A percentile compares a stretch with the other conserved stretches of the same genome.
Evolutionary conservation across 2,329 filamentous ascomycete species (phyloP).

Genomic region (Celoporthe dispersa): DNA sequence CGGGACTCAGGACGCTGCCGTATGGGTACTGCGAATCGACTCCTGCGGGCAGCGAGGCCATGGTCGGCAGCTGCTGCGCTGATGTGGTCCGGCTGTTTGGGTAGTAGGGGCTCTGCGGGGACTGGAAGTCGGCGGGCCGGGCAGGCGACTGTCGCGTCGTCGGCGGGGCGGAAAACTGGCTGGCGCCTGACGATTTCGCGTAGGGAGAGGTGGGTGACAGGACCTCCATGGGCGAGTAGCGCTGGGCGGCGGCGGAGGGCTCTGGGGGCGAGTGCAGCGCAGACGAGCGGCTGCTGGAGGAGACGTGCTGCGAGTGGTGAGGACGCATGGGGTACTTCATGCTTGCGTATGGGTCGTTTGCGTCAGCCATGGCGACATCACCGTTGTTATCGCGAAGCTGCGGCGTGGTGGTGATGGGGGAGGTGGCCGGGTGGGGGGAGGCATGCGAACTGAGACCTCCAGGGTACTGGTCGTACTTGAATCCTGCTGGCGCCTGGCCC

Average conservation of each 20-base stretch:
- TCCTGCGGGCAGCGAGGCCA: slow-evolving; percentile 69
- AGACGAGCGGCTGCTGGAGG: slow-evolving; percentile 48
- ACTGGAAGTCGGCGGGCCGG: slow-evolving; percentile 65
- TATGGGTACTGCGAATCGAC: slow-evolving; percentile 73
- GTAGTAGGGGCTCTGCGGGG: slow-evolving; percentile 42
- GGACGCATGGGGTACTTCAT: slow-evolving; percentile 85
- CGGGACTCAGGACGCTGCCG: slow-evolving; percentile 68
- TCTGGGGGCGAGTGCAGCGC: slow-evolving; percentile 77
- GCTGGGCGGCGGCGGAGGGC: slow-evolving; percentile 81
- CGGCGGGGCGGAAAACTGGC: slow-evolving; percentile 57
- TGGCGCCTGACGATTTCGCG: slow-evolving; percentile 56
- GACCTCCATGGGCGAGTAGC: slow-evolving; percentile 95
- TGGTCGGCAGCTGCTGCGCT: slow-evolving; percentile 77
- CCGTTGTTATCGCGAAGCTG: slow-evolving; percentile 73
- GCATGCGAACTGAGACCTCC: slow-evolving; percentile 44
- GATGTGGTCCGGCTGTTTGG: slow-evolving; percentile 56
- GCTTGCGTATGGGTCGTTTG: slow-evolving; percentile 78
- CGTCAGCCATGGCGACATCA: slow-evolving; percentile 86
- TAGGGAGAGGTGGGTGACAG: slow-evolving; percentile 83
- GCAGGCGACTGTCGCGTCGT: slow-evolving; percentile 78
- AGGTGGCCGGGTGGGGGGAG: slow-evolving; percentile 55
- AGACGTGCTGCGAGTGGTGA: slow-evolving; percentile 75
- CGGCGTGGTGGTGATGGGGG: slow-evolving; percentile 60
- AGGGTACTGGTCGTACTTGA: slow-evolving; percentile 72
- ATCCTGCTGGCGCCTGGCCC: slow-evolving; percentile 56